Conservation (phyloP, 768 basidiomycete genomes). For the Podaxis mareebaensis region DNA sequence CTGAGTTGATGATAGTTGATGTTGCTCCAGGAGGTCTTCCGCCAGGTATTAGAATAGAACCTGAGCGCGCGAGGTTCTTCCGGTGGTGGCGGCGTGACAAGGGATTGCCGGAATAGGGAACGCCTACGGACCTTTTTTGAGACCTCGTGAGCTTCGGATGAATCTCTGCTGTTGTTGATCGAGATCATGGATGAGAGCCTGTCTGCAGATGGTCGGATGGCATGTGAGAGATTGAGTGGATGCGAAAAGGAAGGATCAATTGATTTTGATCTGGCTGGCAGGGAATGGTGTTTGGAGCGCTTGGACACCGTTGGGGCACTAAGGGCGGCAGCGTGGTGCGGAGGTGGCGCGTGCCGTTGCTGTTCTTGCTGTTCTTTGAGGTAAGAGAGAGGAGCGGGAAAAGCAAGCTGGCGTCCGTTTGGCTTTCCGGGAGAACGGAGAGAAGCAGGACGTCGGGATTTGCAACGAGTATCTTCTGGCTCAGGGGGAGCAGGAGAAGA, state of each 20-base stretch:
- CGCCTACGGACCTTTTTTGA: conserved; percentile 27
- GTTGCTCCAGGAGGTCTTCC: conserved; percentile 24
- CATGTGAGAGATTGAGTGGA: conserved; percentile 8
- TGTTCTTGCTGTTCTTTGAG: conserved; percentile 18
- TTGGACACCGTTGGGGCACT: conserved; percentile 14
- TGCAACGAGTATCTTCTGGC: conserved; percentile 37
- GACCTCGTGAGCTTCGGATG: conserved; percentile 14
- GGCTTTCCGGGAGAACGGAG: conserved; percentile 23
- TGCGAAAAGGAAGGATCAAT: conserved; percentile 5
- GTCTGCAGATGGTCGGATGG: conserved; percentile 27
- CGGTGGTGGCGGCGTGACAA: conserved; percentile 28
- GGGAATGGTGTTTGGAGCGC: conserved; percentile 24
- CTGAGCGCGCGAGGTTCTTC: conserved; percentile 33
- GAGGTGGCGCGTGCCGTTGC: conserved; percentile 17
- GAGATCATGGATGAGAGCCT: conserved; percentile 25
- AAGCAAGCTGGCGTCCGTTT: conserved; percentile 58
- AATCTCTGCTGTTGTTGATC: conserved; percentile 12
- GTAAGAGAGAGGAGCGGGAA: conserved; percentile 74
- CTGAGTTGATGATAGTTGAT: not conserved
- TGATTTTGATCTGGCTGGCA: conserved; percentile 12
- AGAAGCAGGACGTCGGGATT: conserved; percentile 26
- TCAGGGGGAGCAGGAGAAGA: conserved; percentile 46
- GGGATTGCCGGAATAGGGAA: conserved; percentile 23
- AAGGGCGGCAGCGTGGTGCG: not conserved
- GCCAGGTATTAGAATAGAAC: conserved; percentile 30